phyloP scores from a whole-genome alignment of 306 rosid genomes.

The Sindora glabra region DNA sequence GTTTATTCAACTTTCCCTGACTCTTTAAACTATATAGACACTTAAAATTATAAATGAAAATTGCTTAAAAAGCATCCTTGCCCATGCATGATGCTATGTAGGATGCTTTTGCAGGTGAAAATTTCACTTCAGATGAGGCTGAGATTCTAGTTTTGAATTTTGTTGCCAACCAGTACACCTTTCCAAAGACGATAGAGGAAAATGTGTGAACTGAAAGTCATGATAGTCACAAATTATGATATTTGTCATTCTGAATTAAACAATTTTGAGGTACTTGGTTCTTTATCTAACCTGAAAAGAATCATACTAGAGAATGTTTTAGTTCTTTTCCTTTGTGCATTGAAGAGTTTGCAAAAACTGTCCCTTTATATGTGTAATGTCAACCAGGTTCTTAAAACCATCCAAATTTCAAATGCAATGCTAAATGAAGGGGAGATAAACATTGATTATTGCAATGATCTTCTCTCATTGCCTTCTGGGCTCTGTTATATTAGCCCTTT shows the following conservation, averaged over 20 bases:
- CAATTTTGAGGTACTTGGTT: constrained; percentile 28
- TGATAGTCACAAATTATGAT: constrained; percentile 44
- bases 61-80: too few relatives aligned
- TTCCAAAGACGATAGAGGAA: constrained; percentile 34
- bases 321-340: constrained; percentile 20
- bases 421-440: constrained; percentile 35
- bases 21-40: background rate
- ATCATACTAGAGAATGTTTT: constrained; percentile 44
- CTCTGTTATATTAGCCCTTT: constrained; percentile 17
- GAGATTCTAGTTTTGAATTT: constrained; percentile 57
- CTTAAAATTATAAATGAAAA: too few relatives aligned
- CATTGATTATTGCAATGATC: constrained; percentile 40
- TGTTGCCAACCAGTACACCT: constrained; percentile 22
- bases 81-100: too few relatives aligned
- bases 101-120: constrained; percentile 43
- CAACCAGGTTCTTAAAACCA: constrained; percentile 17
- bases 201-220: constrained; percentile 46
- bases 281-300: constrained; percentile 34
- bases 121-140: constrained; percentile 29
- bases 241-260: constrained; percentile 26
- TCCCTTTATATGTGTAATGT: constrained; percentile 39
- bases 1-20: constrained; percentile 6
- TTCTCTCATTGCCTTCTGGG: constrained; percentile 22
- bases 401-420: constrained; percentile 21
- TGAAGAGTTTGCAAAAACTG: constrained; percentile 26